Base-by-base conservation (phyloP, 768 basidiomycete genomes). In the Lentinula detonsa region DNA sequence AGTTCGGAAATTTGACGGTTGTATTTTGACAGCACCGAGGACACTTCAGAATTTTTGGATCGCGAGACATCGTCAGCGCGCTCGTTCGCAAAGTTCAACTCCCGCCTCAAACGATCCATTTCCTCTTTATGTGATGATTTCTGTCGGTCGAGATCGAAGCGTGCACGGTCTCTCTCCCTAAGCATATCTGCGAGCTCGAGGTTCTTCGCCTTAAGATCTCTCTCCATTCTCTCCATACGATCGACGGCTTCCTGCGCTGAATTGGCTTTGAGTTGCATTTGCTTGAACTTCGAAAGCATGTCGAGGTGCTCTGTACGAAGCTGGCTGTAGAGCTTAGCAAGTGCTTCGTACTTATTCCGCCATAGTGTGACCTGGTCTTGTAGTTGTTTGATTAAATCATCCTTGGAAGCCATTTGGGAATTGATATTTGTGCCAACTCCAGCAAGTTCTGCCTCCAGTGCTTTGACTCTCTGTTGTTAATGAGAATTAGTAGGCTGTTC, bases 151-250 rank as follows among this genome's bases (percentile, higher is more conserved):
- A 98, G 78, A 65, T 99, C 97, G 68, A 97, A 98, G 48, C 97
- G 81, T 39, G 96, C 95, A 60, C 95, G 83, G 70, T 99, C 97
- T 37, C 97, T 86, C 73, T 99, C 97, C 50, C 96, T 85, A 66
- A 99, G 90, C 97, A 99, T 99, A 71, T 98, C 97, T 23, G 97
- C 97, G 18, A 99, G 78, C 72, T 98, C 97, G 59, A 99, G 74
- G 70, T 98, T 99, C 83, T 99, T 99, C n/a, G 92, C 82, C 76
- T 98, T 99, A 67, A 98, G 78, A 71, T 99, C 97, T 37, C 95
- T 81, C 71, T 99, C 97, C 95, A 98, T 98, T 61, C 95, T 81
- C 73, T 98, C 97, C 95, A 99, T 98, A 65, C 88, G 88, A 72
- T 99, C 96, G 49, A 98, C 90, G 33, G 95, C 92, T 74, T 98